phyloP scores from a whole-genome alignment of 306 rosid species.

The Fragaria ananassa region DNA sequence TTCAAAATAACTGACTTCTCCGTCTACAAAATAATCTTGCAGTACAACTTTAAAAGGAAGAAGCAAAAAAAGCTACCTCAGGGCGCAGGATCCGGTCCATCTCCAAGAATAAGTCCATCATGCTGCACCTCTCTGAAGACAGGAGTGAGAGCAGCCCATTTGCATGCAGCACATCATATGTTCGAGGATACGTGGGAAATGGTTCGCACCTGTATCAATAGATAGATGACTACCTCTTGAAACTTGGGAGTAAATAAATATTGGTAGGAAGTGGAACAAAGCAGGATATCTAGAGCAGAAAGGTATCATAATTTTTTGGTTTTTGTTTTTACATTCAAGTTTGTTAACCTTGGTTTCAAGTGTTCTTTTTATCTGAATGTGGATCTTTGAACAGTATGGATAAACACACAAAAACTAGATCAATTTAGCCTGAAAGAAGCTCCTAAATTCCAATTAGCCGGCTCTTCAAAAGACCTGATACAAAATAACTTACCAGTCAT shows the following conservation, averaged over 20 bases:
- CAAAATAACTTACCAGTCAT: conserved; percentile 74
- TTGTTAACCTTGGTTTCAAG: not conserved
- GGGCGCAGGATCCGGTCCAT: conserved; percentile 98
- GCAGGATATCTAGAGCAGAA: not conserved
- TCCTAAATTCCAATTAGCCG: not conserved
- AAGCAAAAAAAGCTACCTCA: conserved; percentile 50
- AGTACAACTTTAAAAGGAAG: not conserved
- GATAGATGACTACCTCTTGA: conserved; percentile 16
- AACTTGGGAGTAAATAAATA: not conserved
- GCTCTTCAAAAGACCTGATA: conserved; percentile 17
- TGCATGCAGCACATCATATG: conserved; percentile 91
- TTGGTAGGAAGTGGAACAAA: not conserved
- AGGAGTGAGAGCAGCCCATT: conserved; percentile 76
- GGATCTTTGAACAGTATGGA: not conserved
- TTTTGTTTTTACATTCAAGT: not conserved
- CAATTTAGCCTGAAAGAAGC: not conserved
- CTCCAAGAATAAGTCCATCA: conserved; percentile 77
- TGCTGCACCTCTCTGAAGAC: conserved; percentile 66
- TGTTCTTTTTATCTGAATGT: not conserved
- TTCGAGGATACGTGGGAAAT: conserved; percentile 94
- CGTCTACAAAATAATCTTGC: not conserved
- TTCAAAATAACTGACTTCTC: not conserved
- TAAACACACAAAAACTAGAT: not conserved
- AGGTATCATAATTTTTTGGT: not conserved
- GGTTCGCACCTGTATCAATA: conserved; percentile 82